Evolutionary conservation across 371 early-diverging fungal species (phyloP), one percentile per base, ranked within the genome.

Genomic region (Chytridiales sp.): DNA sequence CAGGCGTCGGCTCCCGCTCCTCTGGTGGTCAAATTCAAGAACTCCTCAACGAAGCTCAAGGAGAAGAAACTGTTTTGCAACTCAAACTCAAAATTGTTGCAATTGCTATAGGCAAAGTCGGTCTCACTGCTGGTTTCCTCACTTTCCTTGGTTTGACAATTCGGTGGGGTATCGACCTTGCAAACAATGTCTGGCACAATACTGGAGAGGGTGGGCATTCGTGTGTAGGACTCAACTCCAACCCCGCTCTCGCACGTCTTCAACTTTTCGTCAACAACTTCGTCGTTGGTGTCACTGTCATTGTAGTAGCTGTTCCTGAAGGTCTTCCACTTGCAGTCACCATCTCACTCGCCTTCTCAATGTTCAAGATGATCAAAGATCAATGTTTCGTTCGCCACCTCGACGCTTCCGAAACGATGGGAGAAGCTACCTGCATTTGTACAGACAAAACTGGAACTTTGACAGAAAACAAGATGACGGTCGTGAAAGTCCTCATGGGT

Each of bases 361-460:
- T 93, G 41, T 93, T 92, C 64, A 74, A 75, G 59, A 94, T 95
- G 96, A 77, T 94, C 50, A 82, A 85, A 55, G 94, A 95, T 59
- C 92, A 90, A 57, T 94, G 93, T 74, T 81, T 98, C 54, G 98
- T 98, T 4, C 87, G 97, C 54, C 90, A 92, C 43, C 81, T 98
- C 53, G 86, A 93, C 34, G 93, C 97, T 1, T 95, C 94, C 66
- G 98, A 98, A 78, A 95, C 95, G 26, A 96, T 96, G 96, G 96
- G 96, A 38, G 90, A 91, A 53, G 94, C 95, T 26, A 98, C 97
- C 5, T 88, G 90, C 26, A 90, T 96, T 29, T 98, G 97, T 77
- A 89, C 94, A 0, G 97, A 98, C 79, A 98, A 98, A 79, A 97
- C 98, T 1, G 98, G 97, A 31, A 98, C 98, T 0, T 74, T 98